These are phyloP conservation scores for Erucastrum elatum DNA, from an alignment of 345 rosid species.

Conservation along the genomic window DNA sequence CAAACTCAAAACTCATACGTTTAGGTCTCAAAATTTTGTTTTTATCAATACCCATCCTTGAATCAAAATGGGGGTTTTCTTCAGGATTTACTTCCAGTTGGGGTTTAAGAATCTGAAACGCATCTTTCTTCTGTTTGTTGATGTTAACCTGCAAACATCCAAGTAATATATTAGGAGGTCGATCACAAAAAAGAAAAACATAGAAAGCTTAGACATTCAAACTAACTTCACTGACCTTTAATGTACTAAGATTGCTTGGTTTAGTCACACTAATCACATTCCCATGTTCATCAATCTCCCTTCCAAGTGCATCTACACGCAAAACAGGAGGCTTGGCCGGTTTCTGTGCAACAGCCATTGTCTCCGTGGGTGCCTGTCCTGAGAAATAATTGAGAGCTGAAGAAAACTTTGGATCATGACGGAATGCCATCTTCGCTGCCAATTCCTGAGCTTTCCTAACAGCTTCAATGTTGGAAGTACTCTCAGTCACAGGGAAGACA, in stretches of 20 bases:
- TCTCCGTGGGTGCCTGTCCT: conserved; percentile 75
- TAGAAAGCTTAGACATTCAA: background rate
- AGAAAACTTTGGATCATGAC: background rate
- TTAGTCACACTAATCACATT: conserved; percentile 71
- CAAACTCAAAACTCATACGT: conserved; percentile 86
- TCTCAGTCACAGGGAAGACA: background rate
- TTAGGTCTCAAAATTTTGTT: conserved; percentile 87
- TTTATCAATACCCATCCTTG: conserved; percentile 79
- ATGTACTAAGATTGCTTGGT: conserved; percentile 90
- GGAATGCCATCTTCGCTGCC: conserved; percentile 62
- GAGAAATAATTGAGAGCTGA: background rate
- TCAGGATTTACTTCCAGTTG: conserved; percentile 81
- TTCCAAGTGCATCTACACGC: conserved; percentile 85
- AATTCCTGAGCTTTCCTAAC: conserved; percentile 47
- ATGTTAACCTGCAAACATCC: conserved; percentile 79
- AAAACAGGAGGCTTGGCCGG: conserved; percentile 84
- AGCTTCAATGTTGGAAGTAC: conserved; percentile 51
- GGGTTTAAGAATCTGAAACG: conserved; percentile 96
- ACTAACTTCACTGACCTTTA: conserved; percentile 29
- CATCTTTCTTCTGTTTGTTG: conserved; percentile 94
- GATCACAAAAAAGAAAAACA: background rate
- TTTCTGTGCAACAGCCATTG: conserved; percentile 50
- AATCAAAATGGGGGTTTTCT: conserved; percentile 79
- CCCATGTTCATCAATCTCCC: conserved; percentile 95
- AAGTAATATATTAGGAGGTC: background rate